Base-by-base conservation (phyloP, 2,329 filamentous ascomycete genomes). In the Penicillium hordei region DNA sequence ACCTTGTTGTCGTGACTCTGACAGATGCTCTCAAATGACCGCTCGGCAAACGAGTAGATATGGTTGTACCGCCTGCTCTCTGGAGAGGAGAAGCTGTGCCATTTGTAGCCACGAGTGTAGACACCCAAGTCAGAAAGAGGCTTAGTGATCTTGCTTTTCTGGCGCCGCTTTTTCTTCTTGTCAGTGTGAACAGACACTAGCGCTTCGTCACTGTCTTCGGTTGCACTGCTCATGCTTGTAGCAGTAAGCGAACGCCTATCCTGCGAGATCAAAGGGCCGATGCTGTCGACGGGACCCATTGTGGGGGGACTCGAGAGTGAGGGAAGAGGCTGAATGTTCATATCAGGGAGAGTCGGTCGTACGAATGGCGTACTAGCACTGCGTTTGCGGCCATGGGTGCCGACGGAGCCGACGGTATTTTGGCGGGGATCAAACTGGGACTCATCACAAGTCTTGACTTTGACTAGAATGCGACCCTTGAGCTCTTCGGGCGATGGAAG, bases 21-120 rank as follows among this genome's bases (percentile, higher is more conserved):
- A 69, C 88, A 92, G 68, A 94, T 85, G 69, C 86, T 89, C 66
- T 91, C 86, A 68, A 97, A 97, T 6, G 88, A 91, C 57, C 88
- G 86, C 78, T 99, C 94, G 72, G 91, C 91, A 76, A 97, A 92
- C 0, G 94, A 97, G 74, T 94, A 93, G 67, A 97, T 90, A 77
- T 99, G 94, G 74, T 97, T 97, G 79, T 87, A 94, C 42, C 86
- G 86, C 77, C 91, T 91, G 66, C 91, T 93, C 60, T 93, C 90
- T 0, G 87, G 79, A 13, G 85, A 83, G 56, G 88, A 86, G 70
- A 96, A 96, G 42, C 90, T 89, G 34, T 85, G 84, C 73, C 94
- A 96, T 72, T 95, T 96, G 74, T 96, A 84, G 25, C 86, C 86
- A 62, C 84, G 82, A n/a, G 84, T 82, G 65, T 89, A 89, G 4